These are phyloP conservation scores for Cenococcum geophilum DNA, from an alignment of 495 filamentous ascomycete species.

Conservation along the genomic window DNA sequence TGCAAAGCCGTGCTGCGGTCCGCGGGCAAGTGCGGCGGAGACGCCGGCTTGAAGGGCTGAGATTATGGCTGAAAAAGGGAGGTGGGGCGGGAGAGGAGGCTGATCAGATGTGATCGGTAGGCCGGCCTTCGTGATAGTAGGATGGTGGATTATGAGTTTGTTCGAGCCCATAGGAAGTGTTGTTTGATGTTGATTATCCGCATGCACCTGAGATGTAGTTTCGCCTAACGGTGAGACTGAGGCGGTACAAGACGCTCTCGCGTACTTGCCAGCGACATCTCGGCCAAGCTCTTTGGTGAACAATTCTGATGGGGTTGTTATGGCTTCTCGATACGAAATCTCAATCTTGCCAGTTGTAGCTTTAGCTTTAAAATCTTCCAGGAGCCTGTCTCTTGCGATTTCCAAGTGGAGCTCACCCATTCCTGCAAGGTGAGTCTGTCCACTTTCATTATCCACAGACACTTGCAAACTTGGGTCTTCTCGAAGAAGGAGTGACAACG, in stretches of 20 bases:
- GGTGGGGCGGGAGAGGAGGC: slow-evolving; percentile 49
- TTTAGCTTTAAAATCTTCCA: slow-evolving; percentile 83
- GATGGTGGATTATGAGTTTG: slow-evolving; percentile 38
- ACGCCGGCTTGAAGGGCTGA: slow-evolving; percentile 69
- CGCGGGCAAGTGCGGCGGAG: slow-evolving; percentile 77
- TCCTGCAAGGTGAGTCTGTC: slow-evolving; percentile 85
- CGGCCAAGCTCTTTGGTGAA: slow-evolving; percentile 65
- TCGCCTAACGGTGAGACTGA: slow-evolving; percentile 56
- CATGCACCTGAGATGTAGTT: slow-evolving; percentile 45
- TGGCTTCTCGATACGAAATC: slow-evolving; percentile 86
- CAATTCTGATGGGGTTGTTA: slow-evolving; percentile 48
- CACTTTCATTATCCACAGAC: slow-evolving; percentile 78
- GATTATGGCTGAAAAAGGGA: slow-evolving; percentile 52
- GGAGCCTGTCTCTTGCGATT: slow-evolving; percentile 80
- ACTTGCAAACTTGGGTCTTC: slow-evolving; percentile 95
- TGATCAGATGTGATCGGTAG: slow-evolving; percentile 15
- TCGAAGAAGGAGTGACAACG: slow-evolving; percentile 67
- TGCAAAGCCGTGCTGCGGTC: slow-evolving; percentile 68
- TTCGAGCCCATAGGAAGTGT: slow-evolving; percentile 40
- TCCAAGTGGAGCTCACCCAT: slow-evolving; percentile 99
- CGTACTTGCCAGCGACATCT: slow-evolving; percentile 70
- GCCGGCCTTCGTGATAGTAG: slow-evolving; percentile 31
- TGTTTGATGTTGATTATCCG: slow-evolving; percentile 8
- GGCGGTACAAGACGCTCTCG: slow-evolving; percentile 69
- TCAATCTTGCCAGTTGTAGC: slow-evolving; percentile 88